These are phyloP conservation scores for Cyclotella choctawhatcheeana DNA, from an alignment of 108 stramenopile species.

Conservation along the genomic window DNA sequence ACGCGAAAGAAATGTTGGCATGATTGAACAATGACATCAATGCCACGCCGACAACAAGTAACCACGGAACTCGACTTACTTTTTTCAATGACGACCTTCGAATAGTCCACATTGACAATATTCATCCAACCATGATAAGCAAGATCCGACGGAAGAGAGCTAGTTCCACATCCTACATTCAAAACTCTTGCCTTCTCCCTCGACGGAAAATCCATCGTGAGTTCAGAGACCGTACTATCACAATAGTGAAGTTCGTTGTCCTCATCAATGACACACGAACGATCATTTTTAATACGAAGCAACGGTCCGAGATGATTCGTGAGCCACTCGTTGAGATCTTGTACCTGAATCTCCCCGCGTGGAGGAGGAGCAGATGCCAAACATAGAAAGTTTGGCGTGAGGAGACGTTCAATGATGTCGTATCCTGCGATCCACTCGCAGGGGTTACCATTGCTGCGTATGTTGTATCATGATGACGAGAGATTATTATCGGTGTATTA, in stretches of 20 bases:
- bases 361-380: conserved; percentile 21
- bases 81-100: conserved; percentile 71
- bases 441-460: conserved; percentile 17
- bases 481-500: no score
- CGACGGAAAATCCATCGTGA: conserved; percentile 52
- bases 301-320: background rate
- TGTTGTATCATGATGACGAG: background rate
- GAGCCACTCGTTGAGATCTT: conserved; percentile 12
- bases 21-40: background rate
- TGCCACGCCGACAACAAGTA: background rate
- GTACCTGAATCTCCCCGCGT: conserved; percentile 24
- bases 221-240: background rate
- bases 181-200: conserved; percentile 56
- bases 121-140: conserved; percentile 67
- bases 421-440: conserved; percentile 44
- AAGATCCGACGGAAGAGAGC: conserved; percentile 70
- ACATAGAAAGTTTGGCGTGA: conserved; percentile 27
- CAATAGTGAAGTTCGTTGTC: conserved; percentile 13
- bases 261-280: conserved; percentile 11
- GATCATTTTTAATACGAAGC: background rate
- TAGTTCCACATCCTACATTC: conserved; percentile 72
- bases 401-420: conserved; percentile 23
- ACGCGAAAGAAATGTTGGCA: background rate
- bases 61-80: conserved; percentile 32
- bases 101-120: conserved; percentile 79